Percentiles rank a stretch among this genome's conserved stretches.
Conservation (phyloP, 768 basidiomycete genomes). For the Rhizopogon vulgaris region DNA sequence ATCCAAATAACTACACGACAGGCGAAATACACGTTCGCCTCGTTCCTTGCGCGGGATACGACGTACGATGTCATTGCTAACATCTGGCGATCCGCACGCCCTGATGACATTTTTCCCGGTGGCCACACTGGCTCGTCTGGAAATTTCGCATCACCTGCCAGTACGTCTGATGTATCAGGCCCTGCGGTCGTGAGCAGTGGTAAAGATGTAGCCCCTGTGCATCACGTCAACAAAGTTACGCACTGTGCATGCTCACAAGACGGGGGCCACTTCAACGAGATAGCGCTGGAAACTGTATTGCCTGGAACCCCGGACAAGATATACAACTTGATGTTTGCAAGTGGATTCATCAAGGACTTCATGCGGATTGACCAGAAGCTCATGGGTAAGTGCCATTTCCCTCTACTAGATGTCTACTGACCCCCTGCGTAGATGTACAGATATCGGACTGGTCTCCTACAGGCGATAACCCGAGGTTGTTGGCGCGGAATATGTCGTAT, state of each 20-base stretch:
- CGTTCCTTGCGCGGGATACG: slow-evolving; percentile 93
- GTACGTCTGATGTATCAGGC: slow-evolving; percentile 11
- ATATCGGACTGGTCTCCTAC: slow-evolving; percentile 91
- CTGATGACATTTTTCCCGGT: slow-evolving; percentile 40
- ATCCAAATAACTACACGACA: slow-evolving; percentile 83
- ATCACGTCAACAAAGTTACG: slow-evolving; percentile 47
- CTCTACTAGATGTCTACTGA: not conserved
- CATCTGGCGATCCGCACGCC: slow-evolving; percentile 89
- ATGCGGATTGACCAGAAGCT: slow-evolving; percentile 87
- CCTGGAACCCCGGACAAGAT: slow-evolving; percentile 94
- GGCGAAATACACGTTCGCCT: slow-evolving; percentile 89
- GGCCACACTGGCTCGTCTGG: slow-evolving; percentile 11
- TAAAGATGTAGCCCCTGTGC: not conserved
- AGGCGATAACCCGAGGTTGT: slow-evolving; percentile 53
- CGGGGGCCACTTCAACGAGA: slow-evolving; percentile 65
- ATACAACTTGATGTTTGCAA: slow-evolving; percentile 93
- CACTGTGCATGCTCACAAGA: slow-evolving; percentile 69
- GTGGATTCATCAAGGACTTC: slow-evolving; percentile 93
- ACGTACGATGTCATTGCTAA: slow-evolving; percentile 94
- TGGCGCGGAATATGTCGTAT: slow-evolving; percentile 89
- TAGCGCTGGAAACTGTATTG: slow-evolving; percentile 69
- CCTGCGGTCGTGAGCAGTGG: slow-evolving; percentile 3
- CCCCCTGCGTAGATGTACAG: slow-evolving; percentile 66
- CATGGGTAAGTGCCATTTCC: slow-evolving; percentile 50
- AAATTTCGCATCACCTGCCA: slow-evolving; percentile 14